Percentiles rank a stretch among this genome's conserved stretches.
These are phyloP conservation scores for Exsudoporus frostii DNA, from an alignment of 768 basidiomycete species.

Conservation along the genomic window DNA sequence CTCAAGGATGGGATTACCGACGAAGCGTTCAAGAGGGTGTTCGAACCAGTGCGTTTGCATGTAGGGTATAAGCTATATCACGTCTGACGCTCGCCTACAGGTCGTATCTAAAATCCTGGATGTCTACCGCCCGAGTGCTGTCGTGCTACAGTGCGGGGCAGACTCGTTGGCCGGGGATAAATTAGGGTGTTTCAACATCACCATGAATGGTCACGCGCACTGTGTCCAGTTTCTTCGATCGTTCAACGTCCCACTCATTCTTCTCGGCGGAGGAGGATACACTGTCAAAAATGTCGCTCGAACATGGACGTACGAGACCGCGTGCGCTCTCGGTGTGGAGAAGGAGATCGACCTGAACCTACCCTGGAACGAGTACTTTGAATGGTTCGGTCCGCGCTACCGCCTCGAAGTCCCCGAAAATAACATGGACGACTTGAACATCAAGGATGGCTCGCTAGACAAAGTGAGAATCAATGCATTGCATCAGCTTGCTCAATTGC, in stretches of 20 bases:
- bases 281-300: slow-evolving; percentile 95
- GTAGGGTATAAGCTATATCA: background rate
- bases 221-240: slow-evolving; percentile 85
- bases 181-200: slow-evolving; percentile 92
- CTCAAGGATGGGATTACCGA: slow-evolving; percentile 93
- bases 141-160: slow-evolving; percentile 93
- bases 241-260: slow-evolving; percentile 81
- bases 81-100: slow-evolving; percentile 35
- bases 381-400: slow-evolving; percentile 97
- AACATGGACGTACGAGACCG: slow-evolving; percentile 96
- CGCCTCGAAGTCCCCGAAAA: slow-evolving; percentile 86
- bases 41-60: slow-evolving; percentile 72
- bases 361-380: slow-evolving; percentile 88
- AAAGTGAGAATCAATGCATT: slow-evolving; percentile 66
- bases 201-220: slow-evolving; percentile 91
- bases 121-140: slow-evolving; percentile 80
- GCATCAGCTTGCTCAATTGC: slow-evolving; percentile 55
- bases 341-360: slow-evolving; percentile 72
- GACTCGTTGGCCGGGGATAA: slow-evolving; percentile 96
- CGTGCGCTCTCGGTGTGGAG: slow-evolving; percentile 87
- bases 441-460: slow-evolving; percentile 76
- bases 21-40: slow-evolving; percentile 82
- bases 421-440: slow-evolving; percentile 94
- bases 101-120: slow-evolving; percentile 83
- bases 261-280: slow-evolving; percentile 95